Evolutionary conservation across 768 basidiomycete genomes (phyloP), one percentile per base, ranked within the genome.

Genomic region (Daedaleopsis nitida): DNA sequence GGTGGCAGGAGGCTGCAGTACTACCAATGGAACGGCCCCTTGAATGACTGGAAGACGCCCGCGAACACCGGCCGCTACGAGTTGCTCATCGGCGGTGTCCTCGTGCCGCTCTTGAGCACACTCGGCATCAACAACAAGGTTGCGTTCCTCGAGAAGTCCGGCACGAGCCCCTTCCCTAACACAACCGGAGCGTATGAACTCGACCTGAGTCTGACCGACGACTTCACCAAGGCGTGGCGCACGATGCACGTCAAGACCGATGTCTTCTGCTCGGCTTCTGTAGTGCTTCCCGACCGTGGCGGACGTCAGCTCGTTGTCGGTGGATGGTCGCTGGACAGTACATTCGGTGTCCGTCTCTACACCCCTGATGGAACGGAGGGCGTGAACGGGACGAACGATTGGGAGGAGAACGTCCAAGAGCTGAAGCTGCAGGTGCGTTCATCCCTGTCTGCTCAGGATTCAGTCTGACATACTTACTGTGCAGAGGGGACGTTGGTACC

Each of bases 101-200:
- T 90, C 55, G 85, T 91, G 13, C 89, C 90, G 3, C 76, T 92
- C 59, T 83, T 91, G 39, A 85, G 88, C 3, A 92, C 91, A 0
- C 76, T 93, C 35, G 89, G 91, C 1, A 78, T 89, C 73, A 92
- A 92, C 76, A 86, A 88, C 77, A 93, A 92, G 69, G 86, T 92
- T 51, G 82, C 86, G 1, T 89, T 92, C 76, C 76, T 93, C 8
- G 91, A 93, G 72, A 93, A 92, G 70, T 74, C 57, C 3, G 88
- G 89, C 10, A 91, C 89, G 24, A 80, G 80, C 58, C 83, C 83
- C 38, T 85, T 77, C 58, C 60, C 69, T 3, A 91, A 91, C 71
- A 80, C 86, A 5, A 91, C 91, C 16, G 91, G 89, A 10, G 89
- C 89, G 1, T 92, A 91, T 63, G 91, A 93, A 64, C 77, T 93